These are phyloP conservation scores for Pelargonium nanum DNA, from an alignment of 345 rosid genomes.

Conservation along the genomic window DNA sequence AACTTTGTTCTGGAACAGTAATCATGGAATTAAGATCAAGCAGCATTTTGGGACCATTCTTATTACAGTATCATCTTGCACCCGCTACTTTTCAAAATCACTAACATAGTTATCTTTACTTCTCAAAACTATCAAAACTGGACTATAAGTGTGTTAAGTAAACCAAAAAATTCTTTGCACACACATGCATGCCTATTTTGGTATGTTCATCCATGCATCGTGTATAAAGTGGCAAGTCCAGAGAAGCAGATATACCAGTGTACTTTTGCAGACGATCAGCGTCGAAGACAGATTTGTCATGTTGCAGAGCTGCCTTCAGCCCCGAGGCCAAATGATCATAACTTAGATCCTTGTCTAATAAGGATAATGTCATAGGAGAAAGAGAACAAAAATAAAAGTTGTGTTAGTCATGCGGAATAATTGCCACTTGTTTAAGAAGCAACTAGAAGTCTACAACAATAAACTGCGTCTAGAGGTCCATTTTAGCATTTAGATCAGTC, in stretches of 20 bases:
- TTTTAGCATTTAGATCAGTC: neutral
- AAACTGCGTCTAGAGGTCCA: neutral
- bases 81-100: too few relatives aligned
- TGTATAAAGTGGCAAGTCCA: neutral
- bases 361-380: conserved; percentile 2
- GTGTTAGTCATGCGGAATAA: conserved; percentile 2
- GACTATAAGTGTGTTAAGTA: too few relatives aligned
- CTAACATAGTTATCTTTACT: too few relatives aligned
- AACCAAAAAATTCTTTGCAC: too few relatives aligned
- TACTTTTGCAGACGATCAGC: conserved; percentile 56
- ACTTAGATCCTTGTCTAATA: conserved; percentile 45
- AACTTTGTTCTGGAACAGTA: too few relatives aligned
- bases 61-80: too few relatives aligned
- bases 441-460: neutral
- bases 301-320: conserved; percentile 53
- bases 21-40: too few relatives aligned
- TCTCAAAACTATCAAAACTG: too few relatives aligned
- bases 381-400: neutral
- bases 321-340: conserved; percentile 61
- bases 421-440: neutral
- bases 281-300: conserved; percentile 57
- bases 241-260: conserved; percentile 33
- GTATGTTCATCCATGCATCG: neutral
- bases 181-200: neutral
- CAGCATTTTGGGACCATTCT: too few relatives aligned